Conservation (phyloP, 768 basidiomycete genomes). For the Leccinellum rugosiceps region DNA sequence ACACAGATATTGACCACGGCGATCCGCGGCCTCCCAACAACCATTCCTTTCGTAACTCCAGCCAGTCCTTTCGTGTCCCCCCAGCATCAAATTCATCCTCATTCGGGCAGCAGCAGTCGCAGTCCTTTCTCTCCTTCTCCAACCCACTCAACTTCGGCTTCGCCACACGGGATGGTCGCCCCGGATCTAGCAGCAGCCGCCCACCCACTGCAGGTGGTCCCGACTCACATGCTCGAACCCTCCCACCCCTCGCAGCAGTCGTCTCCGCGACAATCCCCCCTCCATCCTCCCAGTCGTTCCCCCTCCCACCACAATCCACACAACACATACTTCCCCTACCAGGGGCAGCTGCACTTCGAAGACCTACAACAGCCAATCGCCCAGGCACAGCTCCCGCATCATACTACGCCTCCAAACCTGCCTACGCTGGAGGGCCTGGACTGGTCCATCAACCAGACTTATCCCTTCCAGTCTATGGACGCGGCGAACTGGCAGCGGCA, state of each 20-base stretch:
- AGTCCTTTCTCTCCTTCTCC: slow-evolving; percentile 69
- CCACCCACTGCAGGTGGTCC: slow-evolving; percentile 52
- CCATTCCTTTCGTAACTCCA: slow-evolving; percentile 78
- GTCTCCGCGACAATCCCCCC: slow-evolving; percentile 67
- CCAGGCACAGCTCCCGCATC: slow-evolving; percentile 72
- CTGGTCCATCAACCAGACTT: slow-evolving; percentile 47
- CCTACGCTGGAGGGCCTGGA: slow-evolving; percentile 51
- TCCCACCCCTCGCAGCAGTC: slow-evolving; percentile 75
- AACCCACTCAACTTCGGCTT: slow-evolving; percentile 44
- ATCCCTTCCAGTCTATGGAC: slow-evolving; percentile 40
- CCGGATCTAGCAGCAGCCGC: slow-evolving; percentile 48
- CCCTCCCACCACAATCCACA: slow-evolving; percentile 41
- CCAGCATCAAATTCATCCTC: slow-evolving; percentile 39
- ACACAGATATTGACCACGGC: slow-evolving; percentile 36
- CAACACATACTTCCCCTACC: slow-evolving; percentile 57
- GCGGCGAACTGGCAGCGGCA: slow-evolving; percentile 38
- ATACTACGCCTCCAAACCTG: slow-evolving; percentile 49
- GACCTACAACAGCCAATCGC: slow-evolving; percentile 59
- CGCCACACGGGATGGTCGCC: slow-evolving; percentile 40
- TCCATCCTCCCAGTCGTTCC: slow-evolving; percentile 38
- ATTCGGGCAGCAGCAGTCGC: slow-evolving; percentile 46
- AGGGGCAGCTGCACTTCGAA: slow-evolving; percentile 48
- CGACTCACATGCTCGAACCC: slow-evolving; percentile 44
- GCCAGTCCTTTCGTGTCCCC: slow-evolving; percentile 80
- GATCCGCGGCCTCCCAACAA: slow-evolving; percentile 38